phyloP scores from a whole-genome alignment of 371 early-diverging fungal species.

The Dinochytrium kinnereticum region DNA sequence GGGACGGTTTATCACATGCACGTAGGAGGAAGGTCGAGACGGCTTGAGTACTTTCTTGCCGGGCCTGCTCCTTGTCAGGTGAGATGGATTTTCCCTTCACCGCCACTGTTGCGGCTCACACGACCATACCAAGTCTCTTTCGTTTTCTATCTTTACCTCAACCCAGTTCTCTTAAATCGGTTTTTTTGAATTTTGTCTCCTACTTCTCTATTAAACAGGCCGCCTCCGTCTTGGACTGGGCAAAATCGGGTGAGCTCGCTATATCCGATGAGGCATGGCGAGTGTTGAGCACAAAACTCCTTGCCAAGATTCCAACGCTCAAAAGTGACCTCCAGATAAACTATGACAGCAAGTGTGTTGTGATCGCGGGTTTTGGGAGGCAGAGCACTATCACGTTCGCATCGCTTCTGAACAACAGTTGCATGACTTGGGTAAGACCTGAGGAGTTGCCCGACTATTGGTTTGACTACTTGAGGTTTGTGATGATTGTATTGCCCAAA shows the following conservation, averaged over 20 bases:
- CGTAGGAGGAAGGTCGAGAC: slow-evolving; percentile 9
- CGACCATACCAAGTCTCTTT: too few relatives aligned
- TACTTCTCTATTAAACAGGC: neutral
- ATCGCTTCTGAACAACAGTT: neutral
- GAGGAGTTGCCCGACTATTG: neutral
- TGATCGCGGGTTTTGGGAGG: neutral
- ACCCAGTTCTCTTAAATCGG: too few relatives aligned
- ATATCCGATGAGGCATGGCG: neutral
- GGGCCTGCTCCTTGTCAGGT: slow-evolving; percentile 20
- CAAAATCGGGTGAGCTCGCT: slow-evolving; percentile 4
- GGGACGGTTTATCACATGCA: slow-evolving; percentile 12
- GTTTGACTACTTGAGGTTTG: slow-evolving; percentile 11
- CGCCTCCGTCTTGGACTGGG: slow-evolving; percentile 2
- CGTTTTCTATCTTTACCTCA: too few relatives aligned
- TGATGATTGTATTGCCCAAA: neutral
- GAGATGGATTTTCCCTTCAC: too few relatives aligned
- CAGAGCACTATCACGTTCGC: neutral
- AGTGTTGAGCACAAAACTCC: neutral
- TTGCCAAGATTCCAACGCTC: neutral
- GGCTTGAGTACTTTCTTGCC: slow-evolving; percentile 24
- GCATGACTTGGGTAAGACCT: neutral
- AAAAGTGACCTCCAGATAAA: neutral
- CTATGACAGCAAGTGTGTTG: neutral
- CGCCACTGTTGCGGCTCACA: too few relatives aligned
- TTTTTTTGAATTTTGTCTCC: too few relatives aligned